phyloP scores from a whole-genome alignment of 192 early-diverging fungal genomes.

The Umbelopsis isabellina region DNA sequence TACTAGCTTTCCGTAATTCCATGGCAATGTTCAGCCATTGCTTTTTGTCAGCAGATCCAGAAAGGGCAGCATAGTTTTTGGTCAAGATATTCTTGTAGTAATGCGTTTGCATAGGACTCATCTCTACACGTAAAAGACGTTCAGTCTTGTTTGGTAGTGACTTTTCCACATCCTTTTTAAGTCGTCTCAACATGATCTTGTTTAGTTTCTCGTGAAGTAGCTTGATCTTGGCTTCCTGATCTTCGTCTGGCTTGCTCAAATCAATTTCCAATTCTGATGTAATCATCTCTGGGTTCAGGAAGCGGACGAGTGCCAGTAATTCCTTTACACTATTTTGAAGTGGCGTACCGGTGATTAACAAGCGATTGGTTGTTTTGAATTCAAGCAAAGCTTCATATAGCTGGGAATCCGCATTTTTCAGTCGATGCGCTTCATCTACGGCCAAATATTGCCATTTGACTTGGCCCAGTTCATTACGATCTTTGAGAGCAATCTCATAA shows the following conservation, averaged over 20 bases:
- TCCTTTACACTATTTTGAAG: conserved; percentile 98
- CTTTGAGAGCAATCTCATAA: conserved; percentile 94
- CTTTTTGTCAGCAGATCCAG: conserved; percentile 61
- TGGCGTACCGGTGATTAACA: conserved; percentile 98
- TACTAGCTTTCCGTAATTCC: conserved; percentile 96
- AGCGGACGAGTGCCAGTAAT: conserved; percentile 85
- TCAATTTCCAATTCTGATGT: conserved; percentile 83
- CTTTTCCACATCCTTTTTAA: conserved; percentile 99
- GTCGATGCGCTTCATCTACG: conserved; percentile 97
- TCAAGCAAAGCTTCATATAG: conserved; percentile 89
- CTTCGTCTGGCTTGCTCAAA: conserved; percentile 71
- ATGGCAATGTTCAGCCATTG: conserved; percentile 93
- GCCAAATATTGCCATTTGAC: conserved; percentile 94
- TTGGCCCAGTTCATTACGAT: conserved; percentile 74
- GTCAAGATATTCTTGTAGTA: conserved; percentile 96
- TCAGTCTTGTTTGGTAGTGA: conserved; percentile 96
- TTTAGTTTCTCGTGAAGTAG: conserved; percentile 83
- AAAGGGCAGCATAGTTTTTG: conserved; percentile 87
- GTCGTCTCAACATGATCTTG: conserved; percentile 89
- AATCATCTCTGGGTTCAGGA: conserved; percentile 90
- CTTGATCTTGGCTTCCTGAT: conserved; percentile 82
- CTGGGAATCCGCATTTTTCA: conserved; percentile 95
- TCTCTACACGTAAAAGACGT: conserved; percentile 91
- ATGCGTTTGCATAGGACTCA: conserved; percentile 86
- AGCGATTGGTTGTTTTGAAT: conserved; percentile 87